phyloP scores from a whole-genome alignment of 1,139 yeast species.

The Lodderomyces beijingensis region DNA sequence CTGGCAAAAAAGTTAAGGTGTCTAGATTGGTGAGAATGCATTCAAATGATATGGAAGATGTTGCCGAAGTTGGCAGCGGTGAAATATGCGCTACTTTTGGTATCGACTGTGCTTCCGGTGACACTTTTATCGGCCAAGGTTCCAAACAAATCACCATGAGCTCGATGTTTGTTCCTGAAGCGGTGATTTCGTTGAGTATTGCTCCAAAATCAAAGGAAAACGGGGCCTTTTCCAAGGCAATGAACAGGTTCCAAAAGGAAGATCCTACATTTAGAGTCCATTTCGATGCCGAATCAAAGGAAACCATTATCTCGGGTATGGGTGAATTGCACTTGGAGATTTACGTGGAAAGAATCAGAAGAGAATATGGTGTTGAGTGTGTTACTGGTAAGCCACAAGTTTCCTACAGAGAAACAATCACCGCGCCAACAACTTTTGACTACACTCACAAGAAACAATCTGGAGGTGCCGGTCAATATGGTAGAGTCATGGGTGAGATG shows the following conservation, averaged over 20 bases:
- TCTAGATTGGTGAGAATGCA: constrained; percentile 98
- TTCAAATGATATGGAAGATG: constrained; percentile 98
- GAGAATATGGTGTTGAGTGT: constrained; percentile 96
- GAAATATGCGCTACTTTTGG: constrained; percentile 99
- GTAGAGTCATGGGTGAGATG: constrained; percentile 89
- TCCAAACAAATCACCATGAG: constrained; percentile 81
- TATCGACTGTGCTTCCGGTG: constrained; percentile 99
- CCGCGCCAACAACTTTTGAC: constrained; percentile 73
- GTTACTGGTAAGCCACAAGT: constrained; percentile 97
- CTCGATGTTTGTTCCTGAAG: constrained; percentile 98
- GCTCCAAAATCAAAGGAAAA: constrained; percentile 87
- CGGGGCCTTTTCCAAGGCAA: constrained; percentile 85
- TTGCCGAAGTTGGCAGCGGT: constrained; percentile 93
- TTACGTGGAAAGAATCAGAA: constrained; percentile 94
- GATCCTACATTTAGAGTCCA: constrained; percentile 97
- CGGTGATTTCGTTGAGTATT: constrained; percentile 90
- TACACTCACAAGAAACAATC: constrained; percentile 96
- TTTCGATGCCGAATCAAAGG: constrained; percentile 88
- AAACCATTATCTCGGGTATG: constrained; percentile 96
- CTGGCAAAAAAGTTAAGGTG: constrained; percentile 91
- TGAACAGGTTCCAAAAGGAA: constrained; percentile 95
- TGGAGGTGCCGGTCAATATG: constrained; percentile 99
- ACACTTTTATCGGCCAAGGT: constrained; percentile 76
- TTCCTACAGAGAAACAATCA: constrained; percentile 92
- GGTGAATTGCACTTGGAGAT: constrained; percentile 96